Percentiles rank a stretch among this genome's conserved stretches.
Conservation (phyloP, 192 early-diverging fungal species). For the Anaeromyces robustus region DNA sequence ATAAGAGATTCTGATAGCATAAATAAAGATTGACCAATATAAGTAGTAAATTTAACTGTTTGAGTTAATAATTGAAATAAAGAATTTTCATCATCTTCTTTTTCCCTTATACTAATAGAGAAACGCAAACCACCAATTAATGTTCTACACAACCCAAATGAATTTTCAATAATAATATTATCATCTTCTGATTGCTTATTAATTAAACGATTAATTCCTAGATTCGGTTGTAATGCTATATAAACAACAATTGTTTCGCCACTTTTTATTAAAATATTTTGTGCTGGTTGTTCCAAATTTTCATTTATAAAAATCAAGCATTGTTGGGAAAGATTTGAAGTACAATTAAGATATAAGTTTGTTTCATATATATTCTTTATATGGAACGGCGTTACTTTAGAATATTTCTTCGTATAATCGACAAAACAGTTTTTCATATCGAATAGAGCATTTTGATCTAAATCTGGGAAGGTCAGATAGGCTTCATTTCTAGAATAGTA, state of each 20-base stretch:
- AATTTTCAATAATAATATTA: slow-evolving; percentile 8
- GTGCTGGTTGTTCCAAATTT: slow-evolving; percentile 18
- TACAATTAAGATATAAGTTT: slow-evolving; percentile 49
- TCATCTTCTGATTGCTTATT: background rate
- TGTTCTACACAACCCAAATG: slow-evolving; percentile 33
- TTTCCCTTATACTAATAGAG: slow-evolving; percentile 34
- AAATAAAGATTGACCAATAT: slow-evolving; percentile 64
- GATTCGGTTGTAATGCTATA: slow-evolving; percentile 56
- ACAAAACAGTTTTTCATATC: slow-evolving; percentile 70
- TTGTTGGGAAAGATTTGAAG: slow-evolving; percentile 66
- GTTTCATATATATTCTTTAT: slow-evolving; percentile 56
- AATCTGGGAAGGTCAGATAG: slow-evolving; percentile 39
- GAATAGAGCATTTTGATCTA: slow-evolving; percentile 28
- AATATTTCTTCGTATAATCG: slow-evolving; percentile 53
- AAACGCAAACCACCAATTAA: slow-evolving; percentile 75
- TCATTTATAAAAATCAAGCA: slow-evolving; percentile 50
- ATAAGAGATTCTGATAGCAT: slow-evolving; percentile 45
- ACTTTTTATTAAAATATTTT: slow-evolving; percentile 32
- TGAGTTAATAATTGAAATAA: slow-evolving; percentile 43
- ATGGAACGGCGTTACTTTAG: slow-evolving; percentile 48
- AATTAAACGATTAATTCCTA: slow-evolving; percentile 1
- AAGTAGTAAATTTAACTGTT: slow-evolving; percentile 60
- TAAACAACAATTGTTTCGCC: slow-evolving; percentile 40
- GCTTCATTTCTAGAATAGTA: slow-evolving; percentile 10
- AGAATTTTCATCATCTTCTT: slow-evolving; percentile 3